Conservation (phyloP, 371 early-diverging fungal species). For the Dentiscutata heterogama region DNA sequence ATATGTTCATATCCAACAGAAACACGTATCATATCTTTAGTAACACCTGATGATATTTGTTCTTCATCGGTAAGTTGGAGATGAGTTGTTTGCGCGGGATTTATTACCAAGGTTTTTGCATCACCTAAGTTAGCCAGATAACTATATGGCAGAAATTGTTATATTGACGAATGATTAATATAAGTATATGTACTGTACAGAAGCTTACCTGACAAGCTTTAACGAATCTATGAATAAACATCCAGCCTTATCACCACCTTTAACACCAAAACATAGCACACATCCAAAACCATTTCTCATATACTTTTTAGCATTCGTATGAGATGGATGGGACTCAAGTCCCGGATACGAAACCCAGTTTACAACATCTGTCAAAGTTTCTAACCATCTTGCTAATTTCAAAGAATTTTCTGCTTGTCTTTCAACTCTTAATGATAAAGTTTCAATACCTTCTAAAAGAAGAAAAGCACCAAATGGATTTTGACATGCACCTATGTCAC, state of each 20-base stretch:
- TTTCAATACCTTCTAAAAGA: conserved; percentile 86
- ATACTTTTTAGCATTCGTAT: conserved; percentile 81
- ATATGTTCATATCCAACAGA: conserved; percentile 93
- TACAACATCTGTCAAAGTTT: conserved; percentile 70
- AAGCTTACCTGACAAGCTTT: conserved; percentile 66
- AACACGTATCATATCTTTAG: conserved; percentile 85
- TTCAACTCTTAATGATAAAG: conserved; percentile 89
- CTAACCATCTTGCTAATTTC: conserved; percentile 82
- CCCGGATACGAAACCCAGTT: conserved; percentile 91
- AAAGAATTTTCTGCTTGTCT: conserved; percentile 84
- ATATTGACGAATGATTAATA: background rate
- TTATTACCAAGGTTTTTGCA: conserved; percentile 86
- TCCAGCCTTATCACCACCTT: conserved; percentile 71
- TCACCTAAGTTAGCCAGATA: conserved; percentile 95
- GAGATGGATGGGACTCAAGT: conserved; percentile 75
- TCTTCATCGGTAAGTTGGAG: conserved; percentile 86
- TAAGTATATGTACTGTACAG: conserved; percentile 34
- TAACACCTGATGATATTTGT: conserved; percentile 80
- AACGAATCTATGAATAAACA: conserved; percentile 74
- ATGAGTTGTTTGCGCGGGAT: conserved; percentile 88
- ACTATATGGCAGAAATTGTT: background rate
- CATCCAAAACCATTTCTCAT: conserved; percentile 84
- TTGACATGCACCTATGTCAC: conserved; percentile 86
- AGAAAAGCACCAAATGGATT: conserved; percentile 91
- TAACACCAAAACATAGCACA: conserved; percentile 86